Base-by-base conservation (phyloP, 2,329 filamentous ascomycete genomes). In the Aspergillus sp. region DNA sequence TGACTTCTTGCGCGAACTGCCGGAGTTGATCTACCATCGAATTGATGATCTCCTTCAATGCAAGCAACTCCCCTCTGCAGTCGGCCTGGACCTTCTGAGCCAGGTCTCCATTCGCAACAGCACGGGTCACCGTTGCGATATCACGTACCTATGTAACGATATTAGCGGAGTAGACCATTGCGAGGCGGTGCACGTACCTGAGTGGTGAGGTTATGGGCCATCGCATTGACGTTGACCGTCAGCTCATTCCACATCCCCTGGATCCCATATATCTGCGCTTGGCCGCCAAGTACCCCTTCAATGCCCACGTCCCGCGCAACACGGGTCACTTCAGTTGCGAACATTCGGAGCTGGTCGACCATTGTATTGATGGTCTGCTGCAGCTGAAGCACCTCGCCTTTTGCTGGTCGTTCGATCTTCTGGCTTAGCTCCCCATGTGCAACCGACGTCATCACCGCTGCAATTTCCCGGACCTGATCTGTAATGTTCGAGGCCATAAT, bases 1-100 rank as follows among this genome's bases (percentile, higher is more conserved):
- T 98, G 70, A 99, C 95, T 80, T 98, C 94, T 73, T 93, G 91
- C 11, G 95, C 95, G 75, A 98, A 98, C 74, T 97, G 93, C 74
- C 96, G 92, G 60, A 99, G 83, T 77, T 97, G 95, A 76, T 97
- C 95, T 68, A 99, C 94, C 94, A 99, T 99, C 75, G 91, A 95
- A 80, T 99, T 99, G 83, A 98, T 99, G 51, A 95, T 98, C 63
- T 93, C 93, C 80, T 99, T 99, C 73, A 99, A 90, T 81, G 91
- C 92, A 74, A 89, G 91, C 72, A 93, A 98, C 84, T 94, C 95
- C 78, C 91, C 96, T 81, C 89, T 91, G 79, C 91, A 94, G 73
- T 92, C 92, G 63, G 93, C 93, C 77, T 96, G 92, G 43, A 99
- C 94, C 78, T 97, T 97, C 77, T 97, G 94, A 54, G 93, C 97